A percentile compares a stretch with the other conserved stretches of the same genome.
phyloP scores from a whole-genome alignment of 768 basidiomycete species.

The Suillus placidus region DNA sequence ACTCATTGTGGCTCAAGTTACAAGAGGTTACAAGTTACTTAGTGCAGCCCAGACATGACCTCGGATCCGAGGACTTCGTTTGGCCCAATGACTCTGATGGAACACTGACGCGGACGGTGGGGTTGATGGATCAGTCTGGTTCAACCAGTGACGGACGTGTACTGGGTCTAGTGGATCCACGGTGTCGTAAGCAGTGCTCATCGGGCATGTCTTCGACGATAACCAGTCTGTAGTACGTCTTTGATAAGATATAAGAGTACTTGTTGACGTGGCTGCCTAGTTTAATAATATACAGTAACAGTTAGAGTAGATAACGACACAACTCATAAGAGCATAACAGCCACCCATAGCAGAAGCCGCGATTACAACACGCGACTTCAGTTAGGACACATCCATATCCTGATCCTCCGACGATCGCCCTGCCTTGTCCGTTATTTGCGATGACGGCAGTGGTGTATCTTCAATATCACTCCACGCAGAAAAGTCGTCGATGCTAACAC shows the following conservation, averaged over 20 bases:
- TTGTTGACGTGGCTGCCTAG: neutral
- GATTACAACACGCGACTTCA: neutral
- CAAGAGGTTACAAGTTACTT: too few relatives aligned
- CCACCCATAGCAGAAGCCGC: neutral
- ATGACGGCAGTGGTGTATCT: conserved; percentile 9
- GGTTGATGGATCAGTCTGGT: neutral
- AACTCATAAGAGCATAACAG: neutral
- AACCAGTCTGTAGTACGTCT: neutral
- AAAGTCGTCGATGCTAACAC: conserved; percentile 20
- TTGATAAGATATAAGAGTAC: neutral
- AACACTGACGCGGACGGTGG: neutral
- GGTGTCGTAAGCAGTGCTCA: neutral
- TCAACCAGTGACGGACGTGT: neutral
- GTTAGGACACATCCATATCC: conserved; percentile 32
- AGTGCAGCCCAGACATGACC: neutral
- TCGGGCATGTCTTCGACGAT: neutral
- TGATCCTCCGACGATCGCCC: conserved; percentile 5
- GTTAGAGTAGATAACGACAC: neutral
- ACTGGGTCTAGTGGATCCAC: neutral
- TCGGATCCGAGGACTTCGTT: neutral
- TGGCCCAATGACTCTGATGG: neutral
- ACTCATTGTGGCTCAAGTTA: too few relatives aligned
- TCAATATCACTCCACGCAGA: conserved; percentile 26
- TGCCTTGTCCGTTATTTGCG: conserved; percentile 4
- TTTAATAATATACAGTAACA: neutral